Evolutionary conservation across 78 protist species (phyloP).

Genomic region (Creolimax fragrantissima): DNA sequence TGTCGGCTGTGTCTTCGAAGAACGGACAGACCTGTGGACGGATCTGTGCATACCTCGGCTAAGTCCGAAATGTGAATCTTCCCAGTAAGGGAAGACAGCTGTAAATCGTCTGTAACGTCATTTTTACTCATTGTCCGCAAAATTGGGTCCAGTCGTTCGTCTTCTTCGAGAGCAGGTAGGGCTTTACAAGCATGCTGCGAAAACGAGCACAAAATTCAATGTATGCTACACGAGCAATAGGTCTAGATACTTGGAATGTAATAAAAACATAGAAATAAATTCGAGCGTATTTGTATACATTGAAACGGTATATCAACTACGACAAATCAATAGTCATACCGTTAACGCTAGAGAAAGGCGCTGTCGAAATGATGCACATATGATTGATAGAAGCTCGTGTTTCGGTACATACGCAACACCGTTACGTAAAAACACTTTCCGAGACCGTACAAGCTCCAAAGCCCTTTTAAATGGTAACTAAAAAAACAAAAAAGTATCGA

Average conservation of each 20-base stretch:
- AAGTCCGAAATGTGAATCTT: not conserved
- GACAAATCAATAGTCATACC: too few relatives aligned
- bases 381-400: not conserved
- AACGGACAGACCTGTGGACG: too few relatives aligned
- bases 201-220: not conserved
- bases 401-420: conserved; percentile 18
- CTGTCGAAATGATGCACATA: not conserved
- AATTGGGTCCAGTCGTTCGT: conserved; percentile 6
- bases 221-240: not conserved
- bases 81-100: not conserved
- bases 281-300: not conserved
- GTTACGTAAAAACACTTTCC: not conserved
- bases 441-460: not conserved
- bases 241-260: too few relatives aligned
- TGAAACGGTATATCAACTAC: not conserved
- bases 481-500: not conserved
- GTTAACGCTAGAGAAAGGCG: not conserved
- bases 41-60: not conserved
- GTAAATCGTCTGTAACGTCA: not conserved
- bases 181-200: not conserved
- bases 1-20: too few relatives aligned
- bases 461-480: conserved; percentile 24
- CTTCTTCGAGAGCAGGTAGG: conserved; percentile 6
- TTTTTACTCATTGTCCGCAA: not conserved
- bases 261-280: not conserved